Conservation (phyloP, 148 eudicot genomes). For the Dianthus caryophyllus region DNA sequence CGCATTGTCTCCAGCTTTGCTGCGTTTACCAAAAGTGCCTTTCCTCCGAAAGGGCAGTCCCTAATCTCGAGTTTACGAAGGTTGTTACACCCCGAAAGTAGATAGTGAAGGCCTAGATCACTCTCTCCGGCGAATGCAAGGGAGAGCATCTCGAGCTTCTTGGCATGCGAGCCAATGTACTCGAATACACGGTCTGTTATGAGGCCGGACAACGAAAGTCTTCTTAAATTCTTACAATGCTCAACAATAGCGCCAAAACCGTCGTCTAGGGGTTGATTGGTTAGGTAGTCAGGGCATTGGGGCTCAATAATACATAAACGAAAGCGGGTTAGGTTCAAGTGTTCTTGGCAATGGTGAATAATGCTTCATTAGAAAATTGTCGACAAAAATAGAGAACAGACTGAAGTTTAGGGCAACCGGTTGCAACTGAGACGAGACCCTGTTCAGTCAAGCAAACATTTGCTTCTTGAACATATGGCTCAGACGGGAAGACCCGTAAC, state of each 20-base stretch:
- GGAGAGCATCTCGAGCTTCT: constrained; percentile 87
- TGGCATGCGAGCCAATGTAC: constrained; percentile 73
- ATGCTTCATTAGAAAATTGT: constrained; percentile 80
- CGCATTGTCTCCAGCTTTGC: constrained; percentile 94
- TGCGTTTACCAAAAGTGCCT: constrained; percentile 69
- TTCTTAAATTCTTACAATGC: constrained; percentile 60
- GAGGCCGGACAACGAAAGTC: constrained; percentile 86
- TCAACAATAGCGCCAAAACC: constrained; percentile 91
- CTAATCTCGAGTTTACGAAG: constrained; percentile 78
- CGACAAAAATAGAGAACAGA: constrained; percentile 88
- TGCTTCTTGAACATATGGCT: constrained; percentile 68
- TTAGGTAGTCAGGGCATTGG: constrained; percentile 62
- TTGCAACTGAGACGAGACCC: constrained; percentile 79
- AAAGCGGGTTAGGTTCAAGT: constrained; percentile 66
- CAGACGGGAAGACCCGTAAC: constrained; percentile 81
- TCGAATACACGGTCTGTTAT: constrained; percentile 73
- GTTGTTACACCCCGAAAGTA: constrained; percentile 79
- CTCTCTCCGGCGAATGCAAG: constrained; percentile 85
- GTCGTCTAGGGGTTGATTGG: constrained; percentile 64
- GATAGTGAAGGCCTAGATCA: constrained; percentile 69
- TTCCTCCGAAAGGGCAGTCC: constrained; percentile 90
- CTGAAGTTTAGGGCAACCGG: constrained; percentile 83
- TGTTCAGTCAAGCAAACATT: constrained; percentile 72
- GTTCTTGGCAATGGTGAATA: constrained; percentile 56
- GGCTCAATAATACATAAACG: constrained; percentile 89